Evolutionary conservation across 148 eudicot species (phyloP).

Genomic region (Vaccinium darrowii): DNA sequence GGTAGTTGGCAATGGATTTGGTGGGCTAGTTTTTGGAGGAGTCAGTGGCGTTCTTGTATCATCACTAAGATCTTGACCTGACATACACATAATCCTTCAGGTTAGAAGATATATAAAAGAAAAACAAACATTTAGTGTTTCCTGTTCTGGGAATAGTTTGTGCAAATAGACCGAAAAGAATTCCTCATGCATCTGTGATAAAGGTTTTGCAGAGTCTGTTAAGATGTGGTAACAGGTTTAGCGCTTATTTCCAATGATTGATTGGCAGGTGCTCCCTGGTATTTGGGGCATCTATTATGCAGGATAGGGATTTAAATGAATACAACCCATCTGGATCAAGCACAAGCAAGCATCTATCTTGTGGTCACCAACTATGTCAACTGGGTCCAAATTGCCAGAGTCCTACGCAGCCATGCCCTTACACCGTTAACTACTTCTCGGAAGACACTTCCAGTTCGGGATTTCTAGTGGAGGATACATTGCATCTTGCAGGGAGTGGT

Average conservation of each 20-base stretch:
- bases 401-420: slow-evolving; percentile 70
- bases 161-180: not conserved
- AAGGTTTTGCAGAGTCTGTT: not conserved
- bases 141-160: not conserved
- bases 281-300: slow-evolving; percentile 98
- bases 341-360: slow-evolving; percentile 64
- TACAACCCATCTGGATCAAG: slow-evolving; percentile 70
- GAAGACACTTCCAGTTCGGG: slow-evolving; percentile 82
- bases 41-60: slow-evolving; percentile 35
- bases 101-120: no score
- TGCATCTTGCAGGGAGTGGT: slow-evolving; percentile 63
- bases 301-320: slow-evolving; percentile 86
- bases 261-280: slow-evolving; percentile 99
- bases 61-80: slow-evolving; percentile 60
- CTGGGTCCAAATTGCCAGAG: slow-evolving; percentile 55
- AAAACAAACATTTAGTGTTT: not conserved
- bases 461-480: slow-evolving; percentile 74
- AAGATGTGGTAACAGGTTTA: slow-evolving; percentile 51
- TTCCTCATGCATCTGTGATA: slow-evolving; percentile 2
- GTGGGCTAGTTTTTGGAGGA: slow-evolving; percentile 36
- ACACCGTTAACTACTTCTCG: slow-evolving; percentile 55
- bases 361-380: slow-evolving; percentile 74
- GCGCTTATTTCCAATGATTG: slow-evolving; percentile 95
- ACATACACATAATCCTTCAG: not conserved
- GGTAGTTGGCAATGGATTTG: slow-evolving; percentile 59